Conservation (phyloP, 2,329 filamentous ascomycete species). For the Aureobasidium lini region DNA sequence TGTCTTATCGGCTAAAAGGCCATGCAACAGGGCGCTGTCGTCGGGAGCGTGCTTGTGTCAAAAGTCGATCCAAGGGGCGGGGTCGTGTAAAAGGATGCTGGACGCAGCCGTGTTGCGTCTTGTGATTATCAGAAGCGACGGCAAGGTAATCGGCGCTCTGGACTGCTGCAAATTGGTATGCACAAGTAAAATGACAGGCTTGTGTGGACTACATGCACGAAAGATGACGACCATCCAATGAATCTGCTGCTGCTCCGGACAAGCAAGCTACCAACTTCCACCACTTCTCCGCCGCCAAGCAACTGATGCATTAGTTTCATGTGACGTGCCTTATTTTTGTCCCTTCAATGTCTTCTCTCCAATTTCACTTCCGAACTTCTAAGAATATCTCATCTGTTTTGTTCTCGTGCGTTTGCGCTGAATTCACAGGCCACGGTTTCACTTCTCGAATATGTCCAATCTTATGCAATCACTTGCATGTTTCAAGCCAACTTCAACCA, state of each 20-base stretch:
- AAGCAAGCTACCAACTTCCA: background rate
- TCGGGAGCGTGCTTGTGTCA: background rate
- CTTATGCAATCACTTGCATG: background rate
- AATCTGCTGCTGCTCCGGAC: background rate
- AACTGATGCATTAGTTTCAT: background rate
- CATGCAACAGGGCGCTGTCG: background rate
- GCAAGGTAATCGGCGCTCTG: background rate
- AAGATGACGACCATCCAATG: constrained; percentile 1
- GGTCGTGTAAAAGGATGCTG: background rate
- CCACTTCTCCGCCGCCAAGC: background rate
- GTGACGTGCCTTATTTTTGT: background rate
- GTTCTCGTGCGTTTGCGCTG: background rate
- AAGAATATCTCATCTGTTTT: background rate
- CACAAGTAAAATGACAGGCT: background rate
- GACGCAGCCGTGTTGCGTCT: background rate
- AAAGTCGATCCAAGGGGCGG: constrained; percentile 8
- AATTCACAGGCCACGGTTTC: background rate
- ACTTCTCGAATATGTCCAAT: background rate
- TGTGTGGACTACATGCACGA: background rate
- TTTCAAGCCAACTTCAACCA: background rate
- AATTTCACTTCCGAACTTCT: background rate
- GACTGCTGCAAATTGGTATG: background rate
- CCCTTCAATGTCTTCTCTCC: background rate
- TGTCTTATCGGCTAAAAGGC: background rate
- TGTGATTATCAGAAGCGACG: background rate